These are phyloP conservation scores for Phytopythium chamaehyphon DNA, from an alignment of 352 stramenopile genomes.

Conservation along the genomic window DNA sequence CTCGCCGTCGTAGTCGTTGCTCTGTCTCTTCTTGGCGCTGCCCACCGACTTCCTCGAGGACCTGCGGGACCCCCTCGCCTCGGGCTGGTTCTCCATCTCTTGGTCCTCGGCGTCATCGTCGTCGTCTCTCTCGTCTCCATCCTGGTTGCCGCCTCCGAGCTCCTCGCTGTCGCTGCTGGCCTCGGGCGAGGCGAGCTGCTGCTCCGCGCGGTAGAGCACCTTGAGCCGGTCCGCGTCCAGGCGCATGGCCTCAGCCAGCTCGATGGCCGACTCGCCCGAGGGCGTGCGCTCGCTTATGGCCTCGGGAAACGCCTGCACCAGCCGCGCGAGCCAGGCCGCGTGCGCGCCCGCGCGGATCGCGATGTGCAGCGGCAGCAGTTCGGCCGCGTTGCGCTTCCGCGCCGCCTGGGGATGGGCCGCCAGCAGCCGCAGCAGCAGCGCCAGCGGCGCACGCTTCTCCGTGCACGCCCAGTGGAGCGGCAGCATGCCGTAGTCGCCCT, in stretches of 20 bases:
- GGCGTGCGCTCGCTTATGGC: constrained; percentile 41
- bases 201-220: constrained; percentile 33
- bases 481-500: constrained; percentile 81
- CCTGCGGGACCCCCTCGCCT: background rate
- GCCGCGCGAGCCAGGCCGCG: constrained; percentile 39
- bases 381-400: constrained; percentile 51
- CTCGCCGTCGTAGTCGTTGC: constrained; percentile 9
- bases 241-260: constrained; percentile 44
- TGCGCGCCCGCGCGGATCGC: constrained; percentile 57
- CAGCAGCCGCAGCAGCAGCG: constrained; percentile 59
- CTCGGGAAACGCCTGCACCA: constrained; percentile 52
- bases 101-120: constrained; percentile 26
- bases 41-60: constrained; percentile 5
- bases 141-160: background rate
- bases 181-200: constrained; percentile 11
- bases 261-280: constrained; percentile 39
- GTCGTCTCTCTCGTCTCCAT: constrained; percentile 8
- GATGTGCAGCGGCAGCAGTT: constrained; percentile 75
- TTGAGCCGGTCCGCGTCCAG: constrained; percentile 40
- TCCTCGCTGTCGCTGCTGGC: constrained; percentile 13
- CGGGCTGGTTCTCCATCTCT: constrained; percentile 1
- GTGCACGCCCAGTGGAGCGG: constrained; percentile 81
- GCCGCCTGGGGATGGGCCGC: constrained; percentile 57
- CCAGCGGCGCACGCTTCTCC: constrained; percentile 49
- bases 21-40: constrained; percentile 4